phyloP scores from a whole-genome alignment of 2,329 filamentous ascomycete genomes.

The Dactylonectria estremocensis region DNA sequence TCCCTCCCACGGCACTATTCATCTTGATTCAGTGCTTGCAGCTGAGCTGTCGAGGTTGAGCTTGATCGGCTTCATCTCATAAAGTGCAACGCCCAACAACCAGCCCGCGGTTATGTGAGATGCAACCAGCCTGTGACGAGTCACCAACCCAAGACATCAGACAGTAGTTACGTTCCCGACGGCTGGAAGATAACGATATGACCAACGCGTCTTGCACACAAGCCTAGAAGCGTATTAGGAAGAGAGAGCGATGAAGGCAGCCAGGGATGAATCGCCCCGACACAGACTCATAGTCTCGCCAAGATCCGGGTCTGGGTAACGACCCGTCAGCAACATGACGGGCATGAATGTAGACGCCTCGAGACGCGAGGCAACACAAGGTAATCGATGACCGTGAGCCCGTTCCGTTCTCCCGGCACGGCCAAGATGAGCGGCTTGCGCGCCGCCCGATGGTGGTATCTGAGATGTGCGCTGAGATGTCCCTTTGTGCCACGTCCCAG shows the following conservation, averaged over 20 bases:
- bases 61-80: slow-evolving; percentile 18
- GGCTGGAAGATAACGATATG: background rate
- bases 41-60: slow-evolving; percentile 1
- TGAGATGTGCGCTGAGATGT: background rate
- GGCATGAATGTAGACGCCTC: background rate
- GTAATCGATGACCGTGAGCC: background rate
- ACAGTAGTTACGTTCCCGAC: background rate
- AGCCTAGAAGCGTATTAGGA: background rate
- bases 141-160: background rate
- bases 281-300: background rate
- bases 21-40: slow-evolving; percentile 4
- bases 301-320: background rate
- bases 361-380: background rate
- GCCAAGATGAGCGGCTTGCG: background rate
- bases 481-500: slow-evolving; percentile 7
- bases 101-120: background rate
- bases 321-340: background rate
- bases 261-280: background rate
- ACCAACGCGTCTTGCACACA: background rate
- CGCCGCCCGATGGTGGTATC: background rate
- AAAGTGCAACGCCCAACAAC: slow-evolving; percentile 17
- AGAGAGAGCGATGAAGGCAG: background rate
- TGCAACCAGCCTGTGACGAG: background rate
- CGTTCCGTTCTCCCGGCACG: background rate
- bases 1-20: background rate